Evolutionary conservation across 2,329 filamentous ascomycete species (phyloP), one percentile per base, ranked within the genome.

Genomic region (Ophiocordyceps camponoti-saundersi): DNA sequence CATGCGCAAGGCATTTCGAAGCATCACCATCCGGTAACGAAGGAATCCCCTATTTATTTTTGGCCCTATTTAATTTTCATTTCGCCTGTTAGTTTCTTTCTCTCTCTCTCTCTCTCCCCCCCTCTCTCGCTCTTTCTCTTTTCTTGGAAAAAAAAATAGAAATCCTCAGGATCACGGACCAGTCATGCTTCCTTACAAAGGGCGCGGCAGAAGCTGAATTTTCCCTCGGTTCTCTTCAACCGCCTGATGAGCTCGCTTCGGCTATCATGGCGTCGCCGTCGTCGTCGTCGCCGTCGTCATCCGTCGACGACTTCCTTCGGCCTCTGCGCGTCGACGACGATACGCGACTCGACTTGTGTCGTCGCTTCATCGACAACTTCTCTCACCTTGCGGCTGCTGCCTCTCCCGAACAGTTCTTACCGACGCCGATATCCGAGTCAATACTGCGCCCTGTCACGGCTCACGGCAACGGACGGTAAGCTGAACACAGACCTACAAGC

Each of bases 401-500:
- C 6, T 75, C 74, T 1, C 49, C 60, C 21, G 62, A 72, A 39
- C 76, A 80, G 56, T 80, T 80, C 53, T 59, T 80, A 32, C 66
- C 75, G 12, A 80, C 77, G 3, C 77, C 77, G 44, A 77, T 80
- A 53, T 74, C 73, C 3, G 75, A 79, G 51, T 71, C 72, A 7
- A 70, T 80, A 46, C 56, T 80, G 51, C 66, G 71, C 36, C 73
- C 71, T 12, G 61, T 65, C 12, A 61, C 60, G 21, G 60, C 65
- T 36, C 56, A 57, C 46, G 62, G 65, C 51, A 65, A 64, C 49
- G 68, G 70, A 57, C 61, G 72, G 75, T 73, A 63, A 63, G 75
- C 63, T 49, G 32, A 16, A 26, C n/a, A n/a, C n/a, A n/a, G 23
- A 8, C 4, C 23, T 26, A 26, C 8, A 29, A 10, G 11, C 26